Percentiles rank a stretch among this genome's conserved stretches.
phyloP scores from a whole-genome alignment of 371 early-diverging fungal species.

The Smittium mucronatum region DNA sequence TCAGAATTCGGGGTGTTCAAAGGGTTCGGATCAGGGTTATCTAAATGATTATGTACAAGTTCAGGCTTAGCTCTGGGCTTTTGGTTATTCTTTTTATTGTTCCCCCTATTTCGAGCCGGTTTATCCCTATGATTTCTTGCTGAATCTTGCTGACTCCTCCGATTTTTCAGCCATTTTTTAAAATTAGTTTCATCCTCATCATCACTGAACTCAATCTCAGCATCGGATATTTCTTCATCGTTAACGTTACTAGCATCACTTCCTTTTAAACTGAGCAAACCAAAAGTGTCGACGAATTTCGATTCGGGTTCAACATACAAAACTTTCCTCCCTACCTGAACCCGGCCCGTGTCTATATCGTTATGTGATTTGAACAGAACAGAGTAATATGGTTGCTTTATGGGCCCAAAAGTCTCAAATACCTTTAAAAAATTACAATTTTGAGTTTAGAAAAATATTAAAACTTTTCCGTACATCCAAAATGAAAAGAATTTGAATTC shows the following conservation, averaged over 20 bases:
- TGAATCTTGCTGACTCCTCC: background rate
- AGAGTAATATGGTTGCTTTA: slow-evolving; percentile 65
- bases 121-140: background rate
- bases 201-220: slow-evolving; percentile 53
- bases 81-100: background rate
- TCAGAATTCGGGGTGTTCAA: background rate
- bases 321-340: slow-evolving; percentile 40
- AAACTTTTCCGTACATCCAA: background rate
- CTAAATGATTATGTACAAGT: background rate
- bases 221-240: slow-evolving; percentile 79
- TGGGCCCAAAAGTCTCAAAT: slow-evolving; percentile 91
- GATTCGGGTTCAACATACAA: slow-evolving; percentile 50
- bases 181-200: slow-evolving; percentile 43
- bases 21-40: background rate
- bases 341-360: slow-evolving; percentile 40
- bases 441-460: background rate
- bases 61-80: background rate
- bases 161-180: slow-evolving; percentile 20
- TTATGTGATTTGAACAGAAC: slow-evolving; percentile 51
- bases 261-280: slow-evolving; percentile 54
- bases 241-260: slow-evolving; percentile 82
- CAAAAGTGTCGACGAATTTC: slow-evolving; percentile 49
- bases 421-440: slow-evolving; percentile 30
- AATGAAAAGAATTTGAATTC: background rate
- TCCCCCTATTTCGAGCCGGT: background rate